Conservation (phyloP, 2,329 filamentous ascomycete species). For the Thielaviopsis ethacetica region DNA sequence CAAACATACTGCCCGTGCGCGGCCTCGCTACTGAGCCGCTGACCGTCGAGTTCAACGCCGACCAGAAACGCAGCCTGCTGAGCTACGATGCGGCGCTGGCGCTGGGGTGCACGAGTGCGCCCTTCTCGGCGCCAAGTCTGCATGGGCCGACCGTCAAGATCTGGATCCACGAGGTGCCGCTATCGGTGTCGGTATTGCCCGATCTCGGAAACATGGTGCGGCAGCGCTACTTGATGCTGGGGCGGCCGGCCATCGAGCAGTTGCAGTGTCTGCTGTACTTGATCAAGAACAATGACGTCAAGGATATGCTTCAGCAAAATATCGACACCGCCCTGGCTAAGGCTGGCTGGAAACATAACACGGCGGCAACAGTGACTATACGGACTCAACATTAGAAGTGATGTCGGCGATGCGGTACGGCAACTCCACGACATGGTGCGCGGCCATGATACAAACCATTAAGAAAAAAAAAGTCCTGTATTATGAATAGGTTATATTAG, state of each 20-base stretch:
- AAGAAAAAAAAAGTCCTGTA: neutral
- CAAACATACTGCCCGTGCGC: neutral
- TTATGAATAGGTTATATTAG: neutral
- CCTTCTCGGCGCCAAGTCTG: conserved; percentile 3
- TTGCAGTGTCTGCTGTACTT: conserved; percentile 7
- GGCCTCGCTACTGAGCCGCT: neutral
- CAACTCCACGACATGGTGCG: neutral
- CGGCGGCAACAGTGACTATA: neutral
- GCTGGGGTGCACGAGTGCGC: neutral
- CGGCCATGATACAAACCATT: neutral
- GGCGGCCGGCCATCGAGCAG: conserved; percentile 4
- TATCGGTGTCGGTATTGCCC: conserved; percentile 4
- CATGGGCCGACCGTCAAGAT: conserved; percentile 8
- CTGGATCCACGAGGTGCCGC: conserved; percentile 1
- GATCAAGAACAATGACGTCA: neutral
- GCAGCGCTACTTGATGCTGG: conserved; percentile 4
- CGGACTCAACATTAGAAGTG: neutral
- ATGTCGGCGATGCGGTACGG: too few species aligned
- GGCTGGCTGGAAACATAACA: neutral
- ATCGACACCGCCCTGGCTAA: neutral
- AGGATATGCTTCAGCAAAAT: neutral
- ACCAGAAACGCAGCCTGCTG: conserved; percentile 4
- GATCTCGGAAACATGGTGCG: conserved; percentile 5
- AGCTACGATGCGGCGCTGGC: conserved; percentile 3
- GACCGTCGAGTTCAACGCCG: conserved; percentile 6